Evolutionary conservation across 768 basidiomycete species (phyloP), one percentile per base, ranked within the genome.

Genomic region (Tremella yokohamensis): DNA sequence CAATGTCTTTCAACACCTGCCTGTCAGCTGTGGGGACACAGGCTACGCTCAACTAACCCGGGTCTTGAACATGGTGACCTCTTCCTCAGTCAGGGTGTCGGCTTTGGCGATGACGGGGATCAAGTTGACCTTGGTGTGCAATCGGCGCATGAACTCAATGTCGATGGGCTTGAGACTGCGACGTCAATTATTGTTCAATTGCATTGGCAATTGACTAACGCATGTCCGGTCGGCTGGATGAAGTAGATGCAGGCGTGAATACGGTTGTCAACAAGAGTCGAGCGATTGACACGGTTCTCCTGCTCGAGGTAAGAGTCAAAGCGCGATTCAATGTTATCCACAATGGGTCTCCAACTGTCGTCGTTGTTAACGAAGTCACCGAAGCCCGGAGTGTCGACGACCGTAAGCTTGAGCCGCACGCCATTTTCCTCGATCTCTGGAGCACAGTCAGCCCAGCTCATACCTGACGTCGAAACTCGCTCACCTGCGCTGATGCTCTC

Each of bases 311-410:
- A 99, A 1, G 90, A 88, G 75, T 98, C 96, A 70, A 96, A 98
- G 52, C 96, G 90, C 38, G 90, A 86, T 78, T 98, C 96, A 62
- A 99, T 96, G 80, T 97, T 91, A 77, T 98, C 93, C 18, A 97
- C 84, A 64, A 99, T 94, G 52, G 96, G 96, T 77, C 89, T 92
- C 96, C 96, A 99, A 77, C 94, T 96, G 65, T 96, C 91, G 68
- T 96, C 90, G 77, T 99, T 99, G 82, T 99, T 97, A 74, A 98
- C 93, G 77, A 96, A 98, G 78, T 99, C 96, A 61, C 96, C 96
- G 73, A 97, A 99, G 34, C 96, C 96, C 56, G 96, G 96, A 25
- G 93, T 99, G 76, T 99, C 96, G 63, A 99, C 96, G 61, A 99
- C 94, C n/a, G 92, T 98, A 56, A 99, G 80, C 74, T 92, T 91